Conservation (phyloP, 805 yeast species). For the Ogataea naganishii region DNA sequence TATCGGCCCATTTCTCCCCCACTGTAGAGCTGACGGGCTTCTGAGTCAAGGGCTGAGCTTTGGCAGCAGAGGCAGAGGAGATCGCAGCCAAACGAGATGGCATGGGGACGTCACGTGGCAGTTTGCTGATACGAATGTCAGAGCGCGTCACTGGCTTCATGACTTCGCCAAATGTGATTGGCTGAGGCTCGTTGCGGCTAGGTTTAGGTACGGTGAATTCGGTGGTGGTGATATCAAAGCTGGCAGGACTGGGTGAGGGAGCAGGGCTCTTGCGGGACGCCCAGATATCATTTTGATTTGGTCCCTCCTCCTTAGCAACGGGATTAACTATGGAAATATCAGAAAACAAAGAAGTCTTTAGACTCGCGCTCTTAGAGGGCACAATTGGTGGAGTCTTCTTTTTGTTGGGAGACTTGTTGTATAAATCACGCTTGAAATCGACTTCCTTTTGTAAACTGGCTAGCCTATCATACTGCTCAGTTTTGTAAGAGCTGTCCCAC, state of each 20-base stretch:
- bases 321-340: conserved; percentile 10
- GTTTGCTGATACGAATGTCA: conserved; percentile 1
- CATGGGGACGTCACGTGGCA: background rate
- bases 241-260: too few relatives aligned
- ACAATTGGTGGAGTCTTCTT: conserved; percentile 19
- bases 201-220: conserved; percentile 2
- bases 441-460: conserved; percentile 12
- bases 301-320: conserved; percentile 7
- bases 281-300: background rate
- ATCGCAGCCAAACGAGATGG: background rate
- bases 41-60: background rate
- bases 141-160: conserved; percentile 6
- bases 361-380: conserved; percentile 14
- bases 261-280: too few relatives aligned
- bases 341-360: too few relatives aligned
- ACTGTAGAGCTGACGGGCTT: too few relatives aligned
- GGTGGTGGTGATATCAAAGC: too few relatives aligned
- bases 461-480: conserved; percentile 13
- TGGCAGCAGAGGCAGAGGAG: background rate
- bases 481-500: conserved; percentile 8
- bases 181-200: conserved; percentile 11
- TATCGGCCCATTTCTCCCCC: too few relatives aligned
- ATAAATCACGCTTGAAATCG: conserved; percentile 10
- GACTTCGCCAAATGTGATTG: conserved; percentile 15
- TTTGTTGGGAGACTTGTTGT: conserved; percentile 13